These are phyloP conservation scores for Trametes sp. DNA, from an alignment of 1,284 basidiomycete species.

Conservation along the genomic window DNA sequence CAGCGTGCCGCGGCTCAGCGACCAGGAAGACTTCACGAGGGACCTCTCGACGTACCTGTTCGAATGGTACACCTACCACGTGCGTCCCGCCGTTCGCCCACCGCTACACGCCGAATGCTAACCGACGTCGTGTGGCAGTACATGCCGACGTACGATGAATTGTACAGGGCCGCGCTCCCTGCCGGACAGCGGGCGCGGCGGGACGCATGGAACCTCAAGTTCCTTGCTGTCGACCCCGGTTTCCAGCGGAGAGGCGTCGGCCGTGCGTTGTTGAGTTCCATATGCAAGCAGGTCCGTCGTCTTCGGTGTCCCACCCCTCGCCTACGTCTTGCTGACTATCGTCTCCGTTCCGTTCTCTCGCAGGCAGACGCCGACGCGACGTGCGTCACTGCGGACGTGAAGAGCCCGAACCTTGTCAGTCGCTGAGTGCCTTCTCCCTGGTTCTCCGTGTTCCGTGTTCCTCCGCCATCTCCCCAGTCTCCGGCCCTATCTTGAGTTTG, in stretches of 20 bases:
- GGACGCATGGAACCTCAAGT: conserved; percentile 36
- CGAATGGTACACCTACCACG: conserved; percentile 37
- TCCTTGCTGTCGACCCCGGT: conserved; percentile 35
- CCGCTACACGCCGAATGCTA: conserved; percentile 1
- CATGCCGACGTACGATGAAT: conserved; percentile 37
- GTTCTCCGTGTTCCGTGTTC: background rate
- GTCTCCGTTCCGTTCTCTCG: background rate
- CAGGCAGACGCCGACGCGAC: conserved; percentile 32
- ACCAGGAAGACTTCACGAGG: conserved; percentile 25
- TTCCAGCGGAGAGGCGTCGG: conserved; percentile 33
- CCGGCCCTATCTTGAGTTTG: too few relatives aligned
- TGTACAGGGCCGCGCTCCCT: conserved; percentile 33
- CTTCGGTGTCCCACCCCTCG: background rate
- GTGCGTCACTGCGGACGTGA: conserved; percentile 33
- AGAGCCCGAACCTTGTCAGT: conserved; percentile 35
- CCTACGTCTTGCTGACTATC: background rate
- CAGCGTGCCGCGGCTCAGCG: conserved; percentile 10
- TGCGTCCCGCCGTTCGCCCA: conserved; percentile 18
- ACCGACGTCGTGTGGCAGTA: conserved; percentile 25
- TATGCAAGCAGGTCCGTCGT: conserved; percentile 30
- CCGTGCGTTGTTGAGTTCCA: conserved; percentile 27
- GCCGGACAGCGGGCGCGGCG: conserved; percentile 28
- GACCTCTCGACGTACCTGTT: conserved; percentile 26
- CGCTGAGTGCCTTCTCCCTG: background rate
- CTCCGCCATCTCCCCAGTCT: background rate